phyloP scores from a whole-genome alignment of 495 filamentous ascomycete species.

The Neurospora africana region DNA sequence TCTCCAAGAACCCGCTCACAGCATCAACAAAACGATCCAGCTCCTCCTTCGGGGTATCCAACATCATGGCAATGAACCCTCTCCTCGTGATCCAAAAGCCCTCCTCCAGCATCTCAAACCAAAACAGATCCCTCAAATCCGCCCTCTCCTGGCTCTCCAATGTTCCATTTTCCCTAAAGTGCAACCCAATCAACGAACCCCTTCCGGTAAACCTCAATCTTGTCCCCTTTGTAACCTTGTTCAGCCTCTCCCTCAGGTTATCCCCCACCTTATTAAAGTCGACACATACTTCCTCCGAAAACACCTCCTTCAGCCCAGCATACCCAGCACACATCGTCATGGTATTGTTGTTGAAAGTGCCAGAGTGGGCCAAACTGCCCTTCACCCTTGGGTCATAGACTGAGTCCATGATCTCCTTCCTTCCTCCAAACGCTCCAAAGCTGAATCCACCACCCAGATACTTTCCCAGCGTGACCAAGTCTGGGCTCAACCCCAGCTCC shows the following conservation, averaged over 20 bases:
- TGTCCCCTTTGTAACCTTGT: conserved; percentile 23
- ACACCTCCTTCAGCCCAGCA: conserved; percentile 32
- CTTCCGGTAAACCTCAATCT: conserved; percentile 28
- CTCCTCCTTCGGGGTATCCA: conserved; percentile 31
- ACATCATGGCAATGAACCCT: conserved; percentile 32
- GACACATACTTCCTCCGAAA: conserved; percentile 27
- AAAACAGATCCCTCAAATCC: conserved; percentile 35
- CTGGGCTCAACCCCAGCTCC: conserved; percentile 36
- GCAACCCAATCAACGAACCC: conserved; percentile 35
- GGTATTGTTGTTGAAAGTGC: conserved; percentile 61
- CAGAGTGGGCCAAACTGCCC: conserved; percentile 38
- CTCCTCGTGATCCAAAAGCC: conserved; percentile 38
- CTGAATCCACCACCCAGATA: conserved; percentile 52
- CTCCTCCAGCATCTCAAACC: conserved; percentile 38
- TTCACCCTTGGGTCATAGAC: conserved; percentile 41
- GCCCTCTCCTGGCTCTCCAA: conserved; percentile 19
- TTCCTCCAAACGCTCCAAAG: conserved; percentile 54
- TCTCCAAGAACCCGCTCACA: conserved; percentile 15
- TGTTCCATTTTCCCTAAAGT: conserved; percentile 21
- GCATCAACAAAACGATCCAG: conserved; percentile 30
- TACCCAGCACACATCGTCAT: conserved; percentile 47
- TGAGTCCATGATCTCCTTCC: conserved; percentile 37
- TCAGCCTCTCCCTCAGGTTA: conserved; percentile 19
- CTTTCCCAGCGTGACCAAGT: conserved; percentile 53
- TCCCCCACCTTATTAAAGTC: conserved; percentile 32